Evolutionary conservation across 352 stramenopile species (phyloP), one percentile per base, ranked within the genome.

Genomic region (Pythium grandisporangium): DNA sequence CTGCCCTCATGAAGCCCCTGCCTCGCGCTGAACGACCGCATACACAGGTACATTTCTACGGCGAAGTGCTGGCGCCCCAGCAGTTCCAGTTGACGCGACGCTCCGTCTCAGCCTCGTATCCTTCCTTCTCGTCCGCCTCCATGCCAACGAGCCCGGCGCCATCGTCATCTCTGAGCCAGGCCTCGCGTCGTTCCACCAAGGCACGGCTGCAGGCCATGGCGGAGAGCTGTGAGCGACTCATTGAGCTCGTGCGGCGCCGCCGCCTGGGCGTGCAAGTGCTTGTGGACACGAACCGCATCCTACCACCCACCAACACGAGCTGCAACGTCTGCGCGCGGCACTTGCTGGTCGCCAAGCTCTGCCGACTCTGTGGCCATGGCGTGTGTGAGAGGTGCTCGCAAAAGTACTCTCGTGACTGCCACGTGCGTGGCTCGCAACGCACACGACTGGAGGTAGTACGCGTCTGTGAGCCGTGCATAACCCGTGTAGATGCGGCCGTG

Each of bases 41-140:
- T 14, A 32, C 36, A 5, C 45, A 37, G 14, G 37, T 52, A 2
- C 29, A 45, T 29, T 52, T 52, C 27, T 52, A 52, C 16, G 45
- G 20, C 23, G 42, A 49, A 24, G 27, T 49, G 33, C 33, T 25
- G 10, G 6, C 7, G 13, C 4, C 22, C 0, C 30, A 5, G 17
- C 21, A 25, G 4, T 21, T 32, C 27, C 8, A 32, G 27, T 14
- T 32, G 10, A 8, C 27, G 10, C 27, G 8, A 32, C n/a, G n/a
- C n/a, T n/a, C n/a, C n/a, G n/a, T n/a, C n/a, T n/a, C n/a, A n/a
- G n/a, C n/a, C n/a, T n/a, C n/a, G n/a, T n/a, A n/a, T n/a, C n/a
- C n/a, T n/a, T n/a, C n/a, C n/a, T n/a, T n/a, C n/a, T n/a, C n/a
- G n/a, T n/a, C n/a, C n/a, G n/a, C n/a, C n/a, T n/a, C n/a, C n/a